Base-by-base conservation (phyloP, 257 asterid genomes). In the Sherardia arvensis region DNA sequence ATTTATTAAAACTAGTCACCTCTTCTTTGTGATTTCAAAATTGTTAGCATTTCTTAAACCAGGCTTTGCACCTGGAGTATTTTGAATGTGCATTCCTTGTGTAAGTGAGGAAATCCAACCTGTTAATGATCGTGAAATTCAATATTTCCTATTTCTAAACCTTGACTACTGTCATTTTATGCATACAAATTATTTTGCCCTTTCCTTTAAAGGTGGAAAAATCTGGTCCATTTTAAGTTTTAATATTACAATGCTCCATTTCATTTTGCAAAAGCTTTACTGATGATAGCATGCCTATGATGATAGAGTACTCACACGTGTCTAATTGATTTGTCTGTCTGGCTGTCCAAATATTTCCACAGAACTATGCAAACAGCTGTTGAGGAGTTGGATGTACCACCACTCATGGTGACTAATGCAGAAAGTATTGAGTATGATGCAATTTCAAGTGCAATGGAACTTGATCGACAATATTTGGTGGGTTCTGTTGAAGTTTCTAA, bases 351-450 rank as follows among this genome's bases (percentile, higher is more conserved):
- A 21, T 72, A 66, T 64, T 66, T 54, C 43, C 32, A 36, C 75
- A 90, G 97, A 83, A 85, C 97, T 63, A 79, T 90, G 72, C 97
- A 90, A 78, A 90, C 97, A 59, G 95, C 96, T 66, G 96, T 82
- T 62, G 97, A 96, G 68, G 96, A 84, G 61, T 90, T 71, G 87
- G 91, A 85, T 73, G 40, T 40, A 62, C 65, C 83, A 69, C 97
- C 96, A 29, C 75, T 87, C 36, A 90, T 90, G 97, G 86, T 87
- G 79, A 95, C 87, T 73, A 83, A 87, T 78, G 93, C 95, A 23
- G 95, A 93, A 80, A 79, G 74, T 68, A 84, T 95, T 76, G 80
- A 69, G 30, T 88, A 79, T 65, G 74, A 79, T 81, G 97, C 97
- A 55, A 82, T 90, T 74, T 87, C 97, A 49, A 87, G 95, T 72